phyloP scores from a whole-genome alignment of 345 rosid species.

The Populus deltoides region DNA sequence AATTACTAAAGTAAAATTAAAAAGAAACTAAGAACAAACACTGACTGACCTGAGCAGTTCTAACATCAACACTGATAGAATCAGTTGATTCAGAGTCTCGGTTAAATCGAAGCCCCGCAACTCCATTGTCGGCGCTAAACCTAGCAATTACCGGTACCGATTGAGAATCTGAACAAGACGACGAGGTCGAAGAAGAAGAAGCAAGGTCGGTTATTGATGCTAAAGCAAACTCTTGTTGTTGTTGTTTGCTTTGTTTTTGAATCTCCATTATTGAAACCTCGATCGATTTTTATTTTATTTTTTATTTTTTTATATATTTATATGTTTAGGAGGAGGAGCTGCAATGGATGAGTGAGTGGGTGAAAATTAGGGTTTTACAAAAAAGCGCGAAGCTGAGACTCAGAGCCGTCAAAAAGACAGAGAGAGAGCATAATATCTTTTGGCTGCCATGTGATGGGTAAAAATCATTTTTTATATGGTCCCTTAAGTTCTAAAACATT shows the following conservation, averaged over 20 bases:
- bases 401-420: background rate
- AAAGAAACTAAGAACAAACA: slow-evolving; percentile 5
- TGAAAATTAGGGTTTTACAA: slow-evolving; percentile 24
- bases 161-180: slow-evolving; percentile 26
- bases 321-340: background rate
- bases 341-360: background rate
- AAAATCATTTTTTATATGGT: background rate
- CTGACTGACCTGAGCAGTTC: slow-evolving; percentile 57
- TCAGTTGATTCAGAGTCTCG: slow-evolving; percentile 35
- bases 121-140: slow-evolving; percentile 49
- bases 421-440: background rate
- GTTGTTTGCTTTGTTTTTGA: slow-evolving; percentile 30
- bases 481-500: background rate
- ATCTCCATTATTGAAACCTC: slow-evolving; percentile 20
- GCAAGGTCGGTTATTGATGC: slow-evolving; percentile 58
- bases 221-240: slow-evolving; percentile 50
- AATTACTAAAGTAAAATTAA: background rate
- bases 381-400: background rate
- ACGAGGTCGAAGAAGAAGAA: slow-evolving; percentile 39
- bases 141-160: slow-evolving; percentile 51
- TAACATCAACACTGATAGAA: slow-evolving; percentile 42
- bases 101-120: slow-evolving; percentile 52
- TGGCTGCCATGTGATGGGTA: background rate
- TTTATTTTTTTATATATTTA: too few relatives aligned
- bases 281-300: too few relatives aligned